Evolutionary conservation across 2,329 filamentous ascomycete genomes (phyloP).

Genomic region (Calonectria pteridis): DNA sequence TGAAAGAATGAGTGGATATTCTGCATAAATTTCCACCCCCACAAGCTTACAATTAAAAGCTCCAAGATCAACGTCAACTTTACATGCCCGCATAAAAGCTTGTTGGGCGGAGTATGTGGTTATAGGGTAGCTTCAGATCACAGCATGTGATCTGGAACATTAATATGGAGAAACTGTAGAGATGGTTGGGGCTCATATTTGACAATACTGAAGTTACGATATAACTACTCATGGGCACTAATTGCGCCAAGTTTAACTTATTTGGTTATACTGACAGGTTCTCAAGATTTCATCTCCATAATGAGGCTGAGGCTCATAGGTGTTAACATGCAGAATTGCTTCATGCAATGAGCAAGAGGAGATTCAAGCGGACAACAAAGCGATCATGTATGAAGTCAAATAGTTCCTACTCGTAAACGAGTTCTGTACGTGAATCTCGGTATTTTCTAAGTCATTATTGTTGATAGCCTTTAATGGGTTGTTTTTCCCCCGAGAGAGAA

Average conservation of each 20-base stretch:
- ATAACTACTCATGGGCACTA: not conserved
- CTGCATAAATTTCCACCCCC: not conserved
- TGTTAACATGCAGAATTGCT: not conserved
- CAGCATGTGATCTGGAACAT: not conserved
- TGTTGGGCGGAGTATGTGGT: too few relatives aligned
- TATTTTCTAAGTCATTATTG: not conserved
- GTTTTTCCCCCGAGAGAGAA: too few relatives aligned
- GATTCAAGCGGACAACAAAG: not conserved
- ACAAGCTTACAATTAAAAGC: not conserved
- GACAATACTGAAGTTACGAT: not conserved
- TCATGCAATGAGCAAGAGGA: not conserved
- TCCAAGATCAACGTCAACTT: not conserved
- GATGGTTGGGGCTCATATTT: too few relatives aligned
- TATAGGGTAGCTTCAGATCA: not conserved
- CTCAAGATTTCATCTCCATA: too few relatives aligned
- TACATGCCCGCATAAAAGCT: not conserved
- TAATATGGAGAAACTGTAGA: not conserved
- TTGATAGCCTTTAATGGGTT: not conserved
- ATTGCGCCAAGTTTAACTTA: not conserved
- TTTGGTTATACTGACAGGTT: too few relatives aligned
- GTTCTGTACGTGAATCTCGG: too few relatives aligned
- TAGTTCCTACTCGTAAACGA: too few relatives aligned
- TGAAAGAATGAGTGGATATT: not conserved
- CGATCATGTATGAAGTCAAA: too few relatives aligned
- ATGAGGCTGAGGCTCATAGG: not conserved